phyloP scores from a whole-genome alignment of 805 yeast genomes.

The Yarrowia sp. region DNA sequence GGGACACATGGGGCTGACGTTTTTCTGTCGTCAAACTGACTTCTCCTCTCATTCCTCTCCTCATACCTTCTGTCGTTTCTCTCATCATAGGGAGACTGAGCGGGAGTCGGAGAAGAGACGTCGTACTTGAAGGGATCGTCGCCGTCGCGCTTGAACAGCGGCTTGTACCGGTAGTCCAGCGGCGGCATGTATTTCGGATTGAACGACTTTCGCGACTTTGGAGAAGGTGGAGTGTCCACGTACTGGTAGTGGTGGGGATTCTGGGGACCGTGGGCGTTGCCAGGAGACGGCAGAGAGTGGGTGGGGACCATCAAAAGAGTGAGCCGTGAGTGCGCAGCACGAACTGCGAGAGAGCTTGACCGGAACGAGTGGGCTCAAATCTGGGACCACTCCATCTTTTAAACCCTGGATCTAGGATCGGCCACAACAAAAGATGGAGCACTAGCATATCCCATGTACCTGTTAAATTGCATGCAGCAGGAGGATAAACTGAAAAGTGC shows the following conservation, averaged over 20 bases:
- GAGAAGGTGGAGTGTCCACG: conserved; percentile 27
- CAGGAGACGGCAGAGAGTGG: conserved; percentile 38
- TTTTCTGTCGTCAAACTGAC: too few relatives aligned
- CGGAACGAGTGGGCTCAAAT: too few relatives aligned
- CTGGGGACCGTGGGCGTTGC: conserved; percentile 6
- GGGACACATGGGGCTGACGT: too few relatives aligned
- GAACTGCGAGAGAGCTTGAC: too few relatives aligned
- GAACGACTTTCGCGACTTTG: conserved; percentile 14
- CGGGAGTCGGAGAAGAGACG: conserved; percentile 16
- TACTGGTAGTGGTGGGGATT: conserved; percentile 13
- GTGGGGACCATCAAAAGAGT: too few relatives aligned
- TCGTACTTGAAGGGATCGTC: conserved; percentile 33
- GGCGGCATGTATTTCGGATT: conserved; percentile 37
- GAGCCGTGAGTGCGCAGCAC: too few relatives aligned
- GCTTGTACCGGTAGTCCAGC: conserved; percentile 35
- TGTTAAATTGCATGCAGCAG: conserved; percentile 34
- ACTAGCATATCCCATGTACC: conserved; percentile 37
- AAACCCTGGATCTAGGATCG: conserved; percentile 28
- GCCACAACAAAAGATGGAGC: conserved; percentile 34
- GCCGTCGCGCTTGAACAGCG: conserved; percentile 14
- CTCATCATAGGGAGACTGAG: conserved; percentile 24
- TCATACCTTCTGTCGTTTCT: too few relatives aligned
- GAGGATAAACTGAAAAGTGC: background rate
- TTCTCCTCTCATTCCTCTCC: too few relatives aligned
- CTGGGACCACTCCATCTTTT: too few relatives aligned